Evolutionary conservation across 768 basidiomycete genomes (phyloP).

Genomic region (Exsudoporus frostii): DNA sequence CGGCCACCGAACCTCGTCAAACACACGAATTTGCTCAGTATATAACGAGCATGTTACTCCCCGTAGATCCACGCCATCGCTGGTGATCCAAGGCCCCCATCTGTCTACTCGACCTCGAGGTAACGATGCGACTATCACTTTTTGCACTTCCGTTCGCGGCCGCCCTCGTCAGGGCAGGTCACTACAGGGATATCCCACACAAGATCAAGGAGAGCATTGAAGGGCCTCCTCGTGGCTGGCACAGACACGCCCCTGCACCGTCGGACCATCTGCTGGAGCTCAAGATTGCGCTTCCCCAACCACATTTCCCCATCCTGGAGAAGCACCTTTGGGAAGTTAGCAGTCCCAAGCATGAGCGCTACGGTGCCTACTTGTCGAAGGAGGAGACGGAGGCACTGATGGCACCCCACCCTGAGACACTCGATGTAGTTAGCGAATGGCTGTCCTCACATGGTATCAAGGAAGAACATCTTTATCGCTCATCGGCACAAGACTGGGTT

Average conservation of each 20-base stretch:
- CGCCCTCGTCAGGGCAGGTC: constrained; percentile 9
- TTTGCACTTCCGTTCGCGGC: constrained; percentile 11
- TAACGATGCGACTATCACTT: constrained; percentile 12
- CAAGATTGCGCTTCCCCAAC: constrained; percentile 56
- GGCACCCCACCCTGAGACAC: constrained; percentile 51
- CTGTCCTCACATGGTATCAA: constrained; percentile 51
- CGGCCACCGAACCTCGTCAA: too few relatives aligned
- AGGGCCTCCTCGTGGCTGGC: constrained; percentile 49
- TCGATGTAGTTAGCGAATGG: constrained; percentile 60
- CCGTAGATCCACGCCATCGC: too few relatives aligned
- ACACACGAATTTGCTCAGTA: background rate
- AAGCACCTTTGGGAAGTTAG: constrained; percentile 56
- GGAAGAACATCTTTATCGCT: constrained; percentile 47
- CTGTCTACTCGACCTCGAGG: background rate
- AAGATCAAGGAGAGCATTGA: constrained; percentile 50
- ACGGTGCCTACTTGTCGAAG: constrained; percentile 58
- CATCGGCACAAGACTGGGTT: constrained; percentile 70
- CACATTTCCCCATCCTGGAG: constrained; percentile 48
- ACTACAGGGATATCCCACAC: constrained; percentile 10
- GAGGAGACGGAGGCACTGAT: constrained; percentile 62
- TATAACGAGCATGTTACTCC: constrained; percentile 14
- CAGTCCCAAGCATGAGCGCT: constrained; percentile 51
- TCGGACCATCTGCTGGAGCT: constrained; percentile 47
- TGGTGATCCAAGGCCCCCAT: background rate
- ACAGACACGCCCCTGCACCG: constrained; percentile 40